Conservation (phyloP, 1,284 basidiomycete species). For the Ustilago trichophora region DNA sequence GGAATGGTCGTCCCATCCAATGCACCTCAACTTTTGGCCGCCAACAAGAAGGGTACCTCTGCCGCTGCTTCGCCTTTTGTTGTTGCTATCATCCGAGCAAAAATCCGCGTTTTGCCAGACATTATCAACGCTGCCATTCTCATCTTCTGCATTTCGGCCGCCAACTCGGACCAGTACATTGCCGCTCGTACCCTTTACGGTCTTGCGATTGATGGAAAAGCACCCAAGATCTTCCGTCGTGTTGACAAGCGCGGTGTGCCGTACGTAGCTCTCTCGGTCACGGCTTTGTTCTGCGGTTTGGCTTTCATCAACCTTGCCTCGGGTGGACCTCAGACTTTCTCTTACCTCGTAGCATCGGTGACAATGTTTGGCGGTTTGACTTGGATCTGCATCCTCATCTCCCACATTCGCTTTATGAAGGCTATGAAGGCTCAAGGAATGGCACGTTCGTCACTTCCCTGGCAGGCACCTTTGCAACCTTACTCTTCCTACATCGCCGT, state of each 20-base stretch:
- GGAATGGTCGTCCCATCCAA: conserved; percentile 58
- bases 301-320: conserved; percentile 74
- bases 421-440: conserved; percentile 80
- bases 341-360: conserved; percentile 35
- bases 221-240: conserved; percentile 70
- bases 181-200: conserved; percentile 71
- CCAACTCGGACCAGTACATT: conserved; percentile 71
- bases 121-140: conserved; percentile 70
- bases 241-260: conserved; percentile 70
- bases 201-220: conserved; percentile 71
- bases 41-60: conserved; percentile 35
- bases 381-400: conserved; percentile 74
- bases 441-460: conserved; percentile 75
- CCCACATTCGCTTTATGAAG: conserved; percentile 80
- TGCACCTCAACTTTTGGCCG: conserved; percentile 31
- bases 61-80: conserved; percentile 79
- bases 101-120: conserved; percentile 76
- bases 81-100: conserved; percentile 74
- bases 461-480: conserved; percentile 47
- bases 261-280: conserved; percentile 70
- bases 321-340: conserved; percentile 70
- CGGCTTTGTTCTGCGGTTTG: conserved; percentile 72
- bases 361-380: conserved; percentile 70
- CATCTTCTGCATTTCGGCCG: conserved; percentile 67
- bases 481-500: conserved; percentile 72